phyloP scores from a whole-genome alignment of 768 basidiomycete species.

The Lactarius tabidus region DNA sequence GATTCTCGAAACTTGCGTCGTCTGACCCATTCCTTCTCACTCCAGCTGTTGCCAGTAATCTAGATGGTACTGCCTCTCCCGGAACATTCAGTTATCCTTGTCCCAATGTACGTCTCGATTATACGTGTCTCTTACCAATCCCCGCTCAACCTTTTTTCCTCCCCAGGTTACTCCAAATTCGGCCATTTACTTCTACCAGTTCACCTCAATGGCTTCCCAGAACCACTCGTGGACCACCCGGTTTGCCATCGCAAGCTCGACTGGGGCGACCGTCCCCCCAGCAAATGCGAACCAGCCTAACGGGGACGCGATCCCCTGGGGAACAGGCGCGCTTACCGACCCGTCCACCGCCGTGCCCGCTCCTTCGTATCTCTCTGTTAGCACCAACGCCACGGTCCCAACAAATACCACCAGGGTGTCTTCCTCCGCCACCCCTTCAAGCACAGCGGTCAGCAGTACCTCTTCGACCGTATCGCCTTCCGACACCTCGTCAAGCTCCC shows the following conservation, averaged over 20 bases:
- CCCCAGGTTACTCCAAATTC: conserved; percentile 58
- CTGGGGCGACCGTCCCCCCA: conserved; percentile 45
- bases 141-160: neutral
- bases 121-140: neutral
- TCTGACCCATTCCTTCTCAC: conserved; percentile 9
- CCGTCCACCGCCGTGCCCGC: conserved; percentile 36
- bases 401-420: neutral
- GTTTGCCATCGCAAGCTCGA: conserved; percentile 61
- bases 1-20: neutral
- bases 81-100: conserved; percentile 57
- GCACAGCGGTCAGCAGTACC: neutral
- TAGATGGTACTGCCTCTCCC: conserved; percentile 55
- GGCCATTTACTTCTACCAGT: conserved; percentile 79
- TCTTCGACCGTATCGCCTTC: neutral
- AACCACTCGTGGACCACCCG: conserved; percentile 64
- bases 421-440: neutral
- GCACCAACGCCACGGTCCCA: neutral
- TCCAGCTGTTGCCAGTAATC: conserved; percentile 53
- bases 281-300: conserved; percentile 51
- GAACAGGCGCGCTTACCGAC: conserved; percentile 50
- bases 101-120: conserved; percentile 49
- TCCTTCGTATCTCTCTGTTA: conserved; percentile 5
- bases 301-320: conserved; percentile 54
- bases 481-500: neutral
- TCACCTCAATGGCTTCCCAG: conserved; percentile 43